Evolutionary conservation across 1,139 yeast species (phyloP), one percentile per base, ranked within the genome.

Genomic region (Eremothecium coryli): DNA sequence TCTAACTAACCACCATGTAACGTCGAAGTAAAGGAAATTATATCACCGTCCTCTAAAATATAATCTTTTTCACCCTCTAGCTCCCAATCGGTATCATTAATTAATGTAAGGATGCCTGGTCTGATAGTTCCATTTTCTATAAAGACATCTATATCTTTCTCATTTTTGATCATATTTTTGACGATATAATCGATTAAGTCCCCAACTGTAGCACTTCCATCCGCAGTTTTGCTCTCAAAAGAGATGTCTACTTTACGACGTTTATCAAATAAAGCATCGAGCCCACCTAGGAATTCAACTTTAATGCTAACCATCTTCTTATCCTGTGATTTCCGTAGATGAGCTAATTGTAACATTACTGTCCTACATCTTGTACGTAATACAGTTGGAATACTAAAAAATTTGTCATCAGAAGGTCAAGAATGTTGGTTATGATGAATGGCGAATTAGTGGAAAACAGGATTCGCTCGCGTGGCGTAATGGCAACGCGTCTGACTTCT

Each of bases 41-140:
- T 69, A 58, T 90, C 98, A 11, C 84, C 80, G 31, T 71, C 63
- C 52, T 82, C 82, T 14, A 90, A 58, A 12, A 69, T 73, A 49
- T 86, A 86, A 7, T 73, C 80, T 49, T 82, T 90, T 60, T 78
- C 86, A 9, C 88, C 97, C 54, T 86, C 94, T 20, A 90, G 62
- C 52, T 90, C 98, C 98, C 98, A 90, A 60, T 90, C 98, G 1
- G 95, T 78, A 52, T 90, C 98, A 52, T 90, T 90, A 44, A 90
- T 80, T 37, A 90, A 68, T 6, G 90, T 95, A 43, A 90, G 65
- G 29, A 90, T 85, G 2, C 98, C 98, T 0, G 97, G 95, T 35
- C 97, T 74, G 6, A 82, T 76, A 2, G 62, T 70, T 5, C 68
- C 94, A 48, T 85, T 90, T 48, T 84, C 94, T 10, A 88, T 67